A percentile compares a stretch with the other conserved stretches of the same genome.
Evolutionary conservation across 345 rosid species (phyloP).

Genomic region (Citrus medica): DNA sequence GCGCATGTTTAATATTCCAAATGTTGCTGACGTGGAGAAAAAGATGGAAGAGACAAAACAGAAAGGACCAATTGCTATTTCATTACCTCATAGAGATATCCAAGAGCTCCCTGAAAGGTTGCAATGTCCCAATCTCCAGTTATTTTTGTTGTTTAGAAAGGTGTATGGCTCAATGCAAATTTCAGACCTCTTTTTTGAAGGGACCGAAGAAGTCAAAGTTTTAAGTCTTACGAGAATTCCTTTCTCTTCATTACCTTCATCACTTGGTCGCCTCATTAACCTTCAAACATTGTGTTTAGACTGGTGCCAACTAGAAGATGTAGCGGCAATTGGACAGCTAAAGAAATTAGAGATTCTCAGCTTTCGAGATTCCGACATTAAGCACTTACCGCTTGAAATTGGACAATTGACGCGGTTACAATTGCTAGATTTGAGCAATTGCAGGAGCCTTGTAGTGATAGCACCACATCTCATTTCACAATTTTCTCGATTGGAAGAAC

Average conservation of each 20-base stretch:
- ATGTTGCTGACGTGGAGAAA: background rate
- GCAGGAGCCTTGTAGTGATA: background rate
- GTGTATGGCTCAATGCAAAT: background rate
- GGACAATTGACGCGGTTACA: background rate
- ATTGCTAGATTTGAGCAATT: background rate
- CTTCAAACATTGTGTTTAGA: conserved; percentile 16
- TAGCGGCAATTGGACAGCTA: background rate
- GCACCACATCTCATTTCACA: background rate
- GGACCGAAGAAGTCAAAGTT: conserved; percentile 21
- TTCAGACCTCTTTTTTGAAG: conserved; percentile 7
- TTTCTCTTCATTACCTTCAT: conserved; percentile 16
- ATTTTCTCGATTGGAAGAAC: background rate
- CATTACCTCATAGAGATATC: background rate
- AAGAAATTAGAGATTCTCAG: background rate
- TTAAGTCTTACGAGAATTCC: no score
- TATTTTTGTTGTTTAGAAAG: background rate
- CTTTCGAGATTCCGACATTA: background rate
- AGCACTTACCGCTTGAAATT: background rate
- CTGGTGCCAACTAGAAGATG: background rate
- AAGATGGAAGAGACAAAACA: background rate
- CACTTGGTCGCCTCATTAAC: background rate
- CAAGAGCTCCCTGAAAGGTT: conserved; percentile 1
- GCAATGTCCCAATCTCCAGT: conserved; percentile 8
- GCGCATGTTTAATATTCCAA: background rate
- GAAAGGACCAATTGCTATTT: background rate